These are phyloP conservation scores for Scutellaria galericulata DNA, from an alignment of 257 asterid species.

Conservation along the genomic window DNA sequence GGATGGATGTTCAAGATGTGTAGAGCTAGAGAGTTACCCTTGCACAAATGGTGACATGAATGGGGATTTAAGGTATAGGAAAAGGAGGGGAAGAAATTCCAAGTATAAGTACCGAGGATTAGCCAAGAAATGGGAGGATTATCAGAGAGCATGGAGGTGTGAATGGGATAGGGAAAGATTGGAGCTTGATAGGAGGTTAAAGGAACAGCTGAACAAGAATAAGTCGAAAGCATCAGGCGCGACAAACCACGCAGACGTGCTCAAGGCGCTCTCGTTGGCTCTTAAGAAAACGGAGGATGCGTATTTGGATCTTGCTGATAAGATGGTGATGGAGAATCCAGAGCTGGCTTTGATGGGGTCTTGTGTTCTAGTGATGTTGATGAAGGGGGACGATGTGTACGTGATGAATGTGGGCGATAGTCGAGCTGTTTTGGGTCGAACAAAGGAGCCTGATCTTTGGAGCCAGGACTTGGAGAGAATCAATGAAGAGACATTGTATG, in stretches of 20 bases:
- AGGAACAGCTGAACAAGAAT: constrained; percentile 56
- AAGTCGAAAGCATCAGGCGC: constrained; percentile 44
- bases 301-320: constrained; percentile 79
- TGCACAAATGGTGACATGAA: constrained; percentile 36
- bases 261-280: constrained; percentile 78
- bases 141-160: constrained; percentile 87
- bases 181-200: constrained; percentile 83
- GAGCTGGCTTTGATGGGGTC: constrained; percentile 97
- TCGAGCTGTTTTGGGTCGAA: constrained; percentile 85
- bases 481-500: constrained; percentile 80
- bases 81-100: constrained; percentile 46
- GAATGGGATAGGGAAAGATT: constrained; percentile 91
- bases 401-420: constrained; percentile 97
- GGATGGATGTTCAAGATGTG: constrained; percentile 67
- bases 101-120: constrained; percentile 57
- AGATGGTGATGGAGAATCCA: constrained; percentile 83
- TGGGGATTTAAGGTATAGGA: constrained; percentile 44
- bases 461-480: constrained; percentile 95
- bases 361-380: constrained; percentile 90
- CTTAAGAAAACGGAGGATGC: constrained; percentile 82
- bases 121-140: constrained; percentile 85
- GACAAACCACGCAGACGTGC: constrained; percentile 70
- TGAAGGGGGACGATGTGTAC: constrained; percentile 94
- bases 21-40: constrained; percentile 69
- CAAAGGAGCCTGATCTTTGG: constrained; percentile 86